Conservation (phyloP, 495 filamentous ascomycete species). For the Hypoxylon intermedium region DNA sequence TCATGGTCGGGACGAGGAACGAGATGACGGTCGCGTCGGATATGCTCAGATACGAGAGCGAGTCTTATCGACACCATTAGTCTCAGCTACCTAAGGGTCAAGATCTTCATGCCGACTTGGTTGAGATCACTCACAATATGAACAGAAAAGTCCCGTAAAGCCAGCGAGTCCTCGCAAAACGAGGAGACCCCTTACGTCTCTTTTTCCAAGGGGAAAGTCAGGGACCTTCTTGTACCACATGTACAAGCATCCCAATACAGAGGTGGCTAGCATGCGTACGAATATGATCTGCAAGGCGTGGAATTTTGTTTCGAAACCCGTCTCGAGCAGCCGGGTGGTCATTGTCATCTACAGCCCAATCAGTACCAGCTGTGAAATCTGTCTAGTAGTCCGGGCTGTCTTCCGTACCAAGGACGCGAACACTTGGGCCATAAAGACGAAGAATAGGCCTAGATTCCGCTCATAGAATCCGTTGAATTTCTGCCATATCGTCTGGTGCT, state of each 20-base stretch:
- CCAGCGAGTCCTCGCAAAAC: slow-evolving; percentile 69
- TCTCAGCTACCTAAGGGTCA: background rate
- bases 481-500: slow-evolving; percentile 5
- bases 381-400: background rate
- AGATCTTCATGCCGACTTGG: background rate
- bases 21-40: slow-evolving; percentile 83
- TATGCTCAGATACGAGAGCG: slow-evolving; percentile 77
- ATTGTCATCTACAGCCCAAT: slow-evolving; percentile 65
- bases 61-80: slow-evolving; percentile 54
- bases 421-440: slow-evolving; percentile 75
- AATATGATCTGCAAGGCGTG: slow-evolving; percentile 85
- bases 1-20: slow-evolving; percentile 78
- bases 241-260: slow-evolving; percentile 68
- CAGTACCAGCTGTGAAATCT: background rate
- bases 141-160: slow-evolving; percentile 76
- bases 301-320: slow-evolving; percentile 62
- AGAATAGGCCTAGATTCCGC: slow-evolving; percentile 69
- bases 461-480: slow-evolving; percentile 33
- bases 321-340: slow-evolving; percentile 70
- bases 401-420: slow-evolving; percentile 65
- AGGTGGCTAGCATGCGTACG: slow-evolving; percentile 77
- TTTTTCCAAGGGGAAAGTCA: slow-evolving; percentile 71
- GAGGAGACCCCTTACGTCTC: slow-evolving; percentile 66
- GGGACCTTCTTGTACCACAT: slow-evolving; percentile 74
- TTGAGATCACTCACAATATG: slow-evolving; percentile 64